Evolutionary conservation across 768 basidiomycete species (phyloP).

Genomic region (Pleurotus tuoliensis): DNA sequence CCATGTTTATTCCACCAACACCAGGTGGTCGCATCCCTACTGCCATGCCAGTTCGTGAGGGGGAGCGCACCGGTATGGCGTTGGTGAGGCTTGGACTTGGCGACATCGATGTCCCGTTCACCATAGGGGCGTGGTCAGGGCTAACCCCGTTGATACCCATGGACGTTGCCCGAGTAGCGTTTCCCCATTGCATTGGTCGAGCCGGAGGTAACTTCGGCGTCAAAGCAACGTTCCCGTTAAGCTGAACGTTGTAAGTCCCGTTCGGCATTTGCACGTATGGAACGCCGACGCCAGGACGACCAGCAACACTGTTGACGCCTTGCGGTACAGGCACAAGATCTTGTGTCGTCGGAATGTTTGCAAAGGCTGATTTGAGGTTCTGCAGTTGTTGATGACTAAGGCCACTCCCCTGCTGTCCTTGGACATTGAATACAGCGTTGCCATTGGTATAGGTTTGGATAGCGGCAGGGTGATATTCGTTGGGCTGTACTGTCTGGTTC

Average conservation of each 20-base stretch:
- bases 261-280: slow-evolving; percentile 13
- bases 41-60: slow-evolving; percentile 49
- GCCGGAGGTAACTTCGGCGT: slow-evolving; percentile 39
- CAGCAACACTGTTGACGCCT: slow-evolving; percentile 23
- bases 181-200: slow-evolving; percentile 36
- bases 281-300: slow-evolving; percentile 6
- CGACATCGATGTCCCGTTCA: slow-evolving; percentile 19
- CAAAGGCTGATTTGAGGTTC: slow-evolving; percentile 53
- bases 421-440: slow-evolving; percentile 28
- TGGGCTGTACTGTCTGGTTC: slow-evolving; percentile 37
- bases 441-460: slow-evolving; percentile 29
- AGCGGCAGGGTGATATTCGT: slow-evolving; percentile 47
- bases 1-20: slow-evolving; percentile 20
- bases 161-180: slow-evolving; percentile 28
- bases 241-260: slow-evolving; percentile 35
- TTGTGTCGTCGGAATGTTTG: slow-evolving; percentile 32
- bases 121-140: slow-evolving; percentile 5
- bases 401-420: slow-evolving; percentile 28
- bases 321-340: slow-evolving; percentile 32
- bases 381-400: slow-evolving; percentile 59
- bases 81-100: slow-evolving; percentile 35
- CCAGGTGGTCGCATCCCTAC: slow-evolving; percentile 51
- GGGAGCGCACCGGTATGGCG: slow-evolving; percentile 30
- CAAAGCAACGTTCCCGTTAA: slow-evolving; percentile 21
- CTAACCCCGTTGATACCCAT: slow-evolving; percentile 24